These are phyloP conservation scores for Amanita molliuscula DNA, from an alignment of 768 basidiomycete genomes.

Conservation along the genomic window DNA sequence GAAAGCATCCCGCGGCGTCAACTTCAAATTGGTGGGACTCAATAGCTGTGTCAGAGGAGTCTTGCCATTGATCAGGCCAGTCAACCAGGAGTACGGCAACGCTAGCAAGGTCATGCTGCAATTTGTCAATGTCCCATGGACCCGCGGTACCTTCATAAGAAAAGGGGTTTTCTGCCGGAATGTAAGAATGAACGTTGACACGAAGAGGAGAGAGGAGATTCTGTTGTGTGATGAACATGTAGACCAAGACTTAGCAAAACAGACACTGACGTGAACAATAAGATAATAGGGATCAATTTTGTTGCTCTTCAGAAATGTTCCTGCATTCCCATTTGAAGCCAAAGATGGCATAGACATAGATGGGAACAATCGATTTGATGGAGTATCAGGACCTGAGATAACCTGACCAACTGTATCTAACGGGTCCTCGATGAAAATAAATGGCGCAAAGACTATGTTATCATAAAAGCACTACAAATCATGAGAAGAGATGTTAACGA, in stretches of 20 bases:
- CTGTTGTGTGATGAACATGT: slow-evolving; percentile 23
- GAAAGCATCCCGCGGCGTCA: slow-evolving; percentile 11
- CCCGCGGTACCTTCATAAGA: slow-evolving; percentile 54
- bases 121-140: slow-evolving; percentile 57
- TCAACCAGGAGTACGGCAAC: slow-evolving; percentile 50
- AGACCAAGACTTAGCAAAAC: slow-evolving; percentile 3
- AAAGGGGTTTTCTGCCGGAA: slow-evolving; percentile 57
- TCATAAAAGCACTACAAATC: slow-evolving; percentile 79
- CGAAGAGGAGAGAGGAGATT: slow-evolving; percentile 60
- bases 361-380: slow-evolving; percentile 7
- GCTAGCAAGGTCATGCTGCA: slow-evolving; percentile 54
- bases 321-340: slow-evolving; percentile 4
- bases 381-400: slow-evolving; percentile 27
- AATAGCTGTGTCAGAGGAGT: slow-evolving; percentile 22
- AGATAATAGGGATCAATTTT: slow-evolving; percentile 91
- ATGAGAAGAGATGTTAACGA: slow-evolving; percentile 2
- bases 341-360: slow-evolving; percentile 13
- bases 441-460: slow-evolving; percentile 92
- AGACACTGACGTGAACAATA: slow-evolving; percentile 60
- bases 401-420: slow-evolving; percentile 55
- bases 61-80: slow-evolving; percentile 15
- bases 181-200: slow-evolving; percentile 46
- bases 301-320: slow-evolving; percentile 37
- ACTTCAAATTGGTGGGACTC: slow-evolving; percentile 27
- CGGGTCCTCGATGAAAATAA: slow-evolving; percentile 93